Evolutionary conservation across 106 monocot genomes (phyloP).

Genomic region (Platanthera zijinensis): DNA sequence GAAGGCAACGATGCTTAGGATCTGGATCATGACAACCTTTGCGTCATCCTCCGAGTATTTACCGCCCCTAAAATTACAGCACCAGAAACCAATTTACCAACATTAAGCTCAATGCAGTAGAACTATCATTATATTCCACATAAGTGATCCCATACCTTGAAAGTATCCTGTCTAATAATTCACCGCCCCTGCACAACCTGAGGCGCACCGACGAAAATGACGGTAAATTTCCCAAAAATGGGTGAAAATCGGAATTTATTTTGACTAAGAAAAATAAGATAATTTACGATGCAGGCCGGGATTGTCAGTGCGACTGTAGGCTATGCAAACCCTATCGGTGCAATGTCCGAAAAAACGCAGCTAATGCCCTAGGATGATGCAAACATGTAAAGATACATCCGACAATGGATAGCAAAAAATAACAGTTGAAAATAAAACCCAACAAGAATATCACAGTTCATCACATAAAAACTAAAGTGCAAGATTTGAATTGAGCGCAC

Average conservation of each 20-base stretch:
- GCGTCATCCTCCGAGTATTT: constrained; percentile 93
- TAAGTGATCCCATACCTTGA: constrained; percentile 43
- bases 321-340: no score
- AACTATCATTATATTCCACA: neutral
- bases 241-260: neutral
- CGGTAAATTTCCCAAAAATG: neutral
- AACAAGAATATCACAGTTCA: no score
- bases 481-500: no score
- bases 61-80: constrained; percentile 61
- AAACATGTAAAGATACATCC: no score
- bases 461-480: no score
- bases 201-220: neutral
- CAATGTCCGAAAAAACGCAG: no score
- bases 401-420: no score
- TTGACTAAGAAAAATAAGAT: neutral
- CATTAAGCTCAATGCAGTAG: neutral
- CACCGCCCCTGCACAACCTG: constrained; percentile 98
- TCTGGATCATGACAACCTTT: constrained; percentile 76
- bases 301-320: no score
- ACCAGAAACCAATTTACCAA: neutral
- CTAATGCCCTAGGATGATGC: no score
- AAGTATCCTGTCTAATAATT: constrained; percentile 84
- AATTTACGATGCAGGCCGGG: neutral
- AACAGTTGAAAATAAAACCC: no score
- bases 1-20: constrained; percentile 69